A percentile compares a stretch with the other conserved stretches of the same genome.
These are phyloP conservation scores for Turnera subulata DNA, from an alignment of 345 rosid species.

Conservation along the genomic window DNA sequence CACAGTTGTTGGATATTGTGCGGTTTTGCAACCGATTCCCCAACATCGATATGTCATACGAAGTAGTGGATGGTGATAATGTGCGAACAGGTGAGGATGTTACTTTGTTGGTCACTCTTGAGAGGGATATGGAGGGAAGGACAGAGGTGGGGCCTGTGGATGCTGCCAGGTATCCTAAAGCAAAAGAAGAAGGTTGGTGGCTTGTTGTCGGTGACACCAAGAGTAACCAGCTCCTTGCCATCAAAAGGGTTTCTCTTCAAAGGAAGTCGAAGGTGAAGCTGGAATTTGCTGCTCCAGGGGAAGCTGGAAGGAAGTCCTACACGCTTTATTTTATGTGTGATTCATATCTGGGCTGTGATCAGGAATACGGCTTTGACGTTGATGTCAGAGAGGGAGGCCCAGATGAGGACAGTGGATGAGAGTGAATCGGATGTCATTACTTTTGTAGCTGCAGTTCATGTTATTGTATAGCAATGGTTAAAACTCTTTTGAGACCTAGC, in stretches of 20 bases:
- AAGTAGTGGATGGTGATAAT: constrained; percentile 50
- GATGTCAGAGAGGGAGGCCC: constrained; percentile 41
- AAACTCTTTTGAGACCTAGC: no score
- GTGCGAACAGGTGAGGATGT: constrained; percentile 57
- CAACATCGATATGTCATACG: constrained; percentile 67
- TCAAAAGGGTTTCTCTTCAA: constrained; percentile 79
- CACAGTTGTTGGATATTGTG: constrained; percentile 69
- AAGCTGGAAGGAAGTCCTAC: constrained; percentile 56
- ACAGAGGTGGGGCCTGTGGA: constrained; percentile 77
- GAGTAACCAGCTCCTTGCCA: constrained; percentile 79
- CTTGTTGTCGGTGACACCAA: constrained; percentile 80
- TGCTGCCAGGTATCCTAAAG: constrained; percentile 64
- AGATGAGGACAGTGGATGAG: constrained; percentile 18
- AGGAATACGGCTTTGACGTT: constrained; percentile 63
- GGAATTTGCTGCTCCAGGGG: constrained; percentile 66
- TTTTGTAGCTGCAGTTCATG: no score
- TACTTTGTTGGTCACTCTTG: constrained; percentile 61
- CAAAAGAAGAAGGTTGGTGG: constrained; percentile 99
- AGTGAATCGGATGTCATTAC: not conserved
- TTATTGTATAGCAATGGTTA: no score
- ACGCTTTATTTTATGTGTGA: constrained; percentile 81
- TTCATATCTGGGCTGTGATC: constrained; percentile 87
- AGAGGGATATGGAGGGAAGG: constrained; percentile 76
- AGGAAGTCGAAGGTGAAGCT: constrained; percentile 75
- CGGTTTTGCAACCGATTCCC: constrained; percentile 86